Evolutionary conservation across 305 asterid genomes (phyloP), one percentile per base, ranked within the genome.

Genomic region (Rubia occidens): DNA sequence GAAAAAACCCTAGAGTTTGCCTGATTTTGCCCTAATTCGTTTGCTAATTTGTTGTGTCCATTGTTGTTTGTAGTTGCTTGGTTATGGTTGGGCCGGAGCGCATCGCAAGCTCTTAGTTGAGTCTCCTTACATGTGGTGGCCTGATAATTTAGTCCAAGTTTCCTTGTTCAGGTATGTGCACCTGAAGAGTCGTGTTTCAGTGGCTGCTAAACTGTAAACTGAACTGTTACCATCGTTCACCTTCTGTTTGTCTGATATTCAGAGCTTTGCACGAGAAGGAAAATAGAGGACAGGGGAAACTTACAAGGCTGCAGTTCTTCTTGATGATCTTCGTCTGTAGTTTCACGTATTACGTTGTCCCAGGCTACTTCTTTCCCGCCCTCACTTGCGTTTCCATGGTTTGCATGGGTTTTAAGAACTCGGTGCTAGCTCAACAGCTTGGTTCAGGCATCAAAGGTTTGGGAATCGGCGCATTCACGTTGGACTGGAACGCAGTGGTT

Each of bases 101-200:
- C 84, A 82, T 21, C 69, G 90, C 72, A 75, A 69, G 40, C 63
- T 79, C 17, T 72, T 88, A 6, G 87, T 88, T 53, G 92, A 88
- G 43, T 82, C 90, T 11, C 86, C 90, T 0, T 85, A 64, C 40
- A 89, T 87, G 94, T 89, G 96, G 96, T 89, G 96, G 96, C 96
- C 94, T 6, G 86, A 81, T 21, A 84, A 67, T 79, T 47, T 87
- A 79, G 53, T 86, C 24, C 49, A 80, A 4, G 85, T 89, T 54
- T 87, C 96, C 6, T 73, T 89, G 35, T 89, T 89, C 84, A 82
- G 93, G 95, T 84, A 69, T 32, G 49, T 44, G 49, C 49, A 11
- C 49, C 3, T 32, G 35, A 51, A 51, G 58, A 51, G 56, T 15
- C 56, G 20, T 49, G 56, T 49, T 49, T 15, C 10, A 15, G 1